Evolutionary conservation across 2,329 filamentous ascomycete genomes (phyloP), one percentile per base, ranked within the genome.

Genomic region (Penicillium olsonii): DNA sequence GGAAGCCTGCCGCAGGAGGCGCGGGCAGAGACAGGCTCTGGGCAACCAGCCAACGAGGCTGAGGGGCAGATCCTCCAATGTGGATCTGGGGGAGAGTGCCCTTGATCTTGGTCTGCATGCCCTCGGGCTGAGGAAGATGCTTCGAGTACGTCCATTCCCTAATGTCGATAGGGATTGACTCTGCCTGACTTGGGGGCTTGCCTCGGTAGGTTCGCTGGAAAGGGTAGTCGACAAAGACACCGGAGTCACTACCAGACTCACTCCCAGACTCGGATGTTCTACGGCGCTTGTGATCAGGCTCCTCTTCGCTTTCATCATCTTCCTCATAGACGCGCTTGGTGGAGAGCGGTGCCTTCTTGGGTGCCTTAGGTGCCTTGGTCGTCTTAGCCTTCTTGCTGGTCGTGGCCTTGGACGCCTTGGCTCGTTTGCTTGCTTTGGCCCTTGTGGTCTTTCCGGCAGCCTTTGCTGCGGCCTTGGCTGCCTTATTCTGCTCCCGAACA

Each of bases 261-360:
- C 26, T 12, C 14, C 14, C 26, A n/a, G 12, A n/a, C 3, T 31
- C 29, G 2, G 29, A 31, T 4, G 29, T 31, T n/a, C 12, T n/a
- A n/a, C 29, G 29, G 6, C 29, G 29, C n/a, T 31, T 31, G 29
- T 31, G 12, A 14, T n/a, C 29, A 7, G 29, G 12, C n/a, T 31
- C 29, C 6, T 43, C 42, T 12, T 48, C 53, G 5, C n/a, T 24
- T 18, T 55, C 44, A 20, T 43, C 42, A 3, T 50, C 42, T 8
- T n/a, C n/a, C n/a, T 53, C 46, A 6, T 50, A 40, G n/a, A 48
- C 51, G 26, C 47, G 39, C 17, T 44, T 41, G 14, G 4, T 8
- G 4, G 22, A 24, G 22, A 24, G 22, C 22, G 4, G 4, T 8
- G 22, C 5, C 22, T 24, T 24, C 22, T 24, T 24, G 22, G 5